A percentile compares a stretch with the other conserved stretches of the same genome.
These are phyloP conservation scores for Plenodomus lindquistii DNA, from an alignment of 2,329 filamentous ascomycete genomes.

Conservation along the genomic window DNA sequence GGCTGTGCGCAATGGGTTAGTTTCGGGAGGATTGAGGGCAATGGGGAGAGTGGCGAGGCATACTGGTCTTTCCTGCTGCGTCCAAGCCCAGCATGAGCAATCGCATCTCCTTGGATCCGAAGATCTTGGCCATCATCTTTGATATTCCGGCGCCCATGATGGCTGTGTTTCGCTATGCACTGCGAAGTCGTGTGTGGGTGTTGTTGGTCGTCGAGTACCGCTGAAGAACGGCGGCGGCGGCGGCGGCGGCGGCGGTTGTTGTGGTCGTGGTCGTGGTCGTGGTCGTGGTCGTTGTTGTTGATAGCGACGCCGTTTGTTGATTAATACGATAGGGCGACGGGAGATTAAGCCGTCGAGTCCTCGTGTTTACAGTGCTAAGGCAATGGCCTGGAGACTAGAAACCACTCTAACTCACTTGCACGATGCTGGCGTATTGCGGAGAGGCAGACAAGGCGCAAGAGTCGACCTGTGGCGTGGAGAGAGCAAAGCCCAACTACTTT, in stretches of 20 bases:
- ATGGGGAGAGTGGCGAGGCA: constrained; percentile 14
- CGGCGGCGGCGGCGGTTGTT: background rate
- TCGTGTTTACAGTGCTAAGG: background rate
- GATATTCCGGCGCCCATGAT: constrained; percentile 88
- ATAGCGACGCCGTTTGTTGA: background rate
- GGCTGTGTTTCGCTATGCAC: constrained; percentile 44
- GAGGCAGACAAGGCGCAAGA: background rate
- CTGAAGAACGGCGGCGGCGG: background rate
- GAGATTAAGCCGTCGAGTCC: background rate
- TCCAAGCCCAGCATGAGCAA: constrained; percentile 97
- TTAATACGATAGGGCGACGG: background rate
- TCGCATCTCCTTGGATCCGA: constrained; percentile 98
- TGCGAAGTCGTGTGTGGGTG: constrained; percentile 3
- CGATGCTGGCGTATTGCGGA: background rate
- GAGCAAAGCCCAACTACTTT: background rate
- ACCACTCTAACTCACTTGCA: background rate
- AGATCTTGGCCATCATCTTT: constrained; percentile 98
- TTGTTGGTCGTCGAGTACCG: background rate
- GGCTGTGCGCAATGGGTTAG: constrained; percentile 48
- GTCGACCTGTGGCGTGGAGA: background rate
- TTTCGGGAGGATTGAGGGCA: background rate
- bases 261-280: background rate
- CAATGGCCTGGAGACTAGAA: no score
- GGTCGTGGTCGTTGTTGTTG: background rate
- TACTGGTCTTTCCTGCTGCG: constrained; percentile 93